A percentile compares a stretch with the other conserved stretches of the same genome.
These are phyloP conservation scores for Avena sativa DNA, from an alignment of 176 grass and related monocot species.

Conservation along the genomic window DNA sequence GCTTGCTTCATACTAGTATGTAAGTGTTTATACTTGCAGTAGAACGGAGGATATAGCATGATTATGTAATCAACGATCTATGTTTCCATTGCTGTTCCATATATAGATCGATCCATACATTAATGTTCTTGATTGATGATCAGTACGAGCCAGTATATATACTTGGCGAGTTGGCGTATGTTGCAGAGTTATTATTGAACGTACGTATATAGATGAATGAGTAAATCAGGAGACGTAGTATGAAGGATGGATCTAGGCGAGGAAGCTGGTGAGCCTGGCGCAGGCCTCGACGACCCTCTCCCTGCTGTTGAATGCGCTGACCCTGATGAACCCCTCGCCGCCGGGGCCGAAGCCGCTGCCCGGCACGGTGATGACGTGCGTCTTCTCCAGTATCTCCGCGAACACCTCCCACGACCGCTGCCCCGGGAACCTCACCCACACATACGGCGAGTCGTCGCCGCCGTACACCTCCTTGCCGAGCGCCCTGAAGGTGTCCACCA, in stretches of 20 bases:
- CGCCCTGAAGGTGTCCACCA: conserved; percentile 71
- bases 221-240: neutral
- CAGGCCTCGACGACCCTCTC: conserved; percentile 74
- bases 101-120: neutral
- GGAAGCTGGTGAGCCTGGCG: conserved; percentile 64
- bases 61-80: neutral
- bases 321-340: conserved; percentile 89
- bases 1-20: conserved; percentile 1
- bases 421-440: conserved; percentile 92
- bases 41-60: neutral
- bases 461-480: conserved; percentile 84
- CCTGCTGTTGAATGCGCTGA: conserved; percentile 80
- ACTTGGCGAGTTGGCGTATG: no score
- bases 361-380: conserved; percentile 83
- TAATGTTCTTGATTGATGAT: no score
- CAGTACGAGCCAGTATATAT: no score
- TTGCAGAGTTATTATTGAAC: no score
- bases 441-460: conserved; percentile 79
- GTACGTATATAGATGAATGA: no score
- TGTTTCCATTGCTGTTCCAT: neutral
- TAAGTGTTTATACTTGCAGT: neutral
- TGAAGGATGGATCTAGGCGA: conserved; percentile 30
- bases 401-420: conserved; percentile 83
- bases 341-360: conserved; percentile 88
- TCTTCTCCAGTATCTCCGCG: conserved; percentile 82